Evolutionary conservation across 1,139 yeast genomes (phyloP).

Genomic region (Scheffersomyces insectosa): DNA sequence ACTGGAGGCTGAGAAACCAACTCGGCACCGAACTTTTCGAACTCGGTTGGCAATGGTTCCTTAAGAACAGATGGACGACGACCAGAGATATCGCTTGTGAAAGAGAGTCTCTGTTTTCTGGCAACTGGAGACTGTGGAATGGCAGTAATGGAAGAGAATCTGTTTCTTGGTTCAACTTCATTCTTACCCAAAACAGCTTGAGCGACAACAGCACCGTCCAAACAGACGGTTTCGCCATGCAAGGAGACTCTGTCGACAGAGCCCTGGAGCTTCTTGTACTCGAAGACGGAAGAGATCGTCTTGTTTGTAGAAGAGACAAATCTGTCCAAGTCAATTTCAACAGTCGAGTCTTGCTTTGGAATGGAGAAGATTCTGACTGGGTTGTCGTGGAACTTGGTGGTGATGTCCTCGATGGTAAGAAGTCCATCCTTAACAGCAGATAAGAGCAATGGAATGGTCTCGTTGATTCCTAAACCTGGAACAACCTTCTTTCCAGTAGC

Average conservation of each 20-base stretch:
- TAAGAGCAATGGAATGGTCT: constrained; percentile 79
- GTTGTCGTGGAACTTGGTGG: constrained; percentile 72
- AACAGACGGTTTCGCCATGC: constrained; percentile 75
- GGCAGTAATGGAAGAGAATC: constrained; percentile 40
- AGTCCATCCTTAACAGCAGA: constrained; percentile 76
- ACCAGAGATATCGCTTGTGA: constrained; percentile 29
- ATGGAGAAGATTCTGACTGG: constrained; percentile 83
- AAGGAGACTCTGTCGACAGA: constrained; percentile 86
- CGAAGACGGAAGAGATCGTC: constrained; percentile 31
- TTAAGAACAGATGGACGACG: constrained; percentile 47
- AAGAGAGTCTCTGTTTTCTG: constrained; percentile 50
- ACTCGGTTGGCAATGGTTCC: constrained; percentile 42
- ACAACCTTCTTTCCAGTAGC: constrained; percentile 58
- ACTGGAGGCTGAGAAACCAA: constrained; percentile 73
- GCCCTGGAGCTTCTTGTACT: constrained; percentile 56
- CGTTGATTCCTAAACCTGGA: constrained; percentile 78
- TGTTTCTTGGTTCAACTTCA: constrained; percentile 43
- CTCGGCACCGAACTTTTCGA: constrained; percentile 64
- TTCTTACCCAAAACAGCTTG: constrained; percentile 62
- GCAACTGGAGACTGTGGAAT: constrained; percentile 50
- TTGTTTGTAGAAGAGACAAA: constrained; percentile 44
- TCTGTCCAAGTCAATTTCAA: constrained; percentile 85
- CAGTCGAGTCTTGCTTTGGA: constrained; percentile 74
- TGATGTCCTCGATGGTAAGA: constrained; percentile 72
- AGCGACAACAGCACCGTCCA: constrained; percentile 74